Evolutionary conservation across 805 yeast genomes (phyloP).

Genomic region (Sugiyamaella americana): DNA sequence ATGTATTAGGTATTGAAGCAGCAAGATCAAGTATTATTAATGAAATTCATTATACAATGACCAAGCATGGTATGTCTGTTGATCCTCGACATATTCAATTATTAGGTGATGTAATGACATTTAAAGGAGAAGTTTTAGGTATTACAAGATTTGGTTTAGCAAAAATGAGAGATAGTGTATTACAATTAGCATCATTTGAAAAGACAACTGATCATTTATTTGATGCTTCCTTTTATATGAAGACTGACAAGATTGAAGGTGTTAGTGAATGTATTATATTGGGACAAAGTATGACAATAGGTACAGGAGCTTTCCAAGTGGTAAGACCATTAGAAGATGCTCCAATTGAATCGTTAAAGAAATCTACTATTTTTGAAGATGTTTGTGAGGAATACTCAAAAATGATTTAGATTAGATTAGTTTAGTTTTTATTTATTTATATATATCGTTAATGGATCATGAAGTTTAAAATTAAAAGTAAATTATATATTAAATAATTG

Average conservation of each 20-base stretch:
- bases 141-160: constrained; percentile 96
- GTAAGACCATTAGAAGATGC: constrained; percentile 30
- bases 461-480: too few species aligned
- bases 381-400: constrained; percentile 22
- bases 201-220: constrained; percentile 97
- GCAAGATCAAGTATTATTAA: constrained; percentile 88
- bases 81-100: constrained; percentile 99
- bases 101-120: constrained; percentile 97
- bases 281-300: constrained; percentile 96
- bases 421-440: neutral
- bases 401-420: neutral
- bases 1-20: constrained; percentile 95
- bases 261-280: constrained; percentile 95
- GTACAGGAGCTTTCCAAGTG: constrained; percentile 93
- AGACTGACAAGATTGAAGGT: constrained; percentile 92
- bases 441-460: neutral
- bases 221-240: constrained; percentile 98
- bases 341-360: neutral
- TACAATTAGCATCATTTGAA: constrained; percentile 95
- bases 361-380: constrained; percentile 40
- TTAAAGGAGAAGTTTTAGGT: constrained; percentile 96
- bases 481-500: too few species aligned
- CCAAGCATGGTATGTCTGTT: constrained; percentile 99
- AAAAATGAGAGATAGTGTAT: constrained; percentile 96
- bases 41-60: constrained; percentile 96